Percentiles rank a stretch among this genome's conserved stretches.
Conservation (phyloP, 164 flowering plant species). For the Nelumbo lutea region DNA sequence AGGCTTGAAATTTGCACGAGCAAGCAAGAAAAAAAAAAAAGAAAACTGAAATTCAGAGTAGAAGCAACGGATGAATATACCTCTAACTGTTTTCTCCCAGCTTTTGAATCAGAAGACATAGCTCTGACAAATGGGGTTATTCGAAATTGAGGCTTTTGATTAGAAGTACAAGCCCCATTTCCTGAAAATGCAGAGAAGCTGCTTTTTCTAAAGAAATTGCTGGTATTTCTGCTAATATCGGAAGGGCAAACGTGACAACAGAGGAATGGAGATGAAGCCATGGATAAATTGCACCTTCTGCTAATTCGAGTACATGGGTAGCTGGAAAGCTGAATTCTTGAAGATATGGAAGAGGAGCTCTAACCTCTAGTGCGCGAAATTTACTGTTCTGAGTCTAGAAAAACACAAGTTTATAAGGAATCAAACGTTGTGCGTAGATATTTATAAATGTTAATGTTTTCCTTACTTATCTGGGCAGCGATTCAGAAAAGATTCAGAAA, state of each 20-base stretch:
- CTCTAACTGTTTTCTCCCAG: constrained; percentile 53
- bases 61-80: constrained; percentile 16
- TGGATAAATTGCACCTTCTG: neutral
- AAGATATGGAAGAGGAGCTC: neutral
- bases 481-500: no score
- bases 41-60: neutral
- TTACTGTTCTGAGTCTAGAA: no score
- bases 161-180: constrained; percentile 25
- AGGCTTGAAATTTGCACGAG: neutral
- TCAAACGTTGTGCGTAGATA: no score
- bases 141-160: constrained; percentile 16
- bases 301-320: no score
- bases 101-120: constrained; percentile 31
- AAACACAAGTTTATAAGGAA: no score
- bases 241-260: constrained; percentile 23
- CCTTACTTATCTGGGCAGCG: no score
- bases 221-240: constrained; percentile 22
- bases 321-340: neutral
- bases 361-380: neutral
- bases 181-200: constrained; percentile 16
- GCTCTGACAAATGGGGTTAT: constrained; percentile 36
- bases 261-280: constrained; percentile 45
- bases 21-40: neutral
- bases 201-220: constrained; percentile 19
- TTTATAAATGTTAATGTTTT: no score